Evolutionary conservation across 164 flowering plant genomes (phyloP), one percentile per base, ranked within the genome.

Genomic region (Kalanchoe fedtschenkoi): DNA sequence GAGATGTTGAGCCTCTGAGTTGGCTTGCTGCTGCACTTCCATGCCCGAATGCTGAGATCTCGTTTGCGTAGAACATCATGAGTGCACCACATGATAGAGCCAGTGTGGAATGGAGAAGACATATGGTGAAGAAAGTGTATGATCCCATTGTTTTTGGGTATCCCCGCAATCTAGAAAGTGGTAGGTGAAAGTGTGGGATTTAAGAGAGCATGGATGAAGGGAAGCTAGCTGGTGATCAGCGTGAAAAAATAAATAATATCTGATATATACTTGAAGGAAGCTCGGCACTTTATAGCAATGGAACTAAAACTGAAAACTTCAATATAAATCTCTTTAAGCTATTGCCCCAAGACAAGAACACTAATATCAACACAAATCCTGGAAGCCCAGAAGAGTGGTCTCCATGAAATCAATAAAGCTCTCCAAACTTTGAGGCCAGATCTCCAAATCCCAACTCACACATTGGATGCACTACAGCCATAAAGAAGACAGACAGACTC

Each of bases 1-100:
- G 89, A 0, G 96, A 83, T 15, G 87, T 82, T 3, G 89, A 88
- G 1, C 91, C 96, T 46, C 80, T 54, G 0, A 88, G 82, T 71
- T 65, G 74, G 13, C 51, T 58, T 1, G 83, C 83, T 0, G 74
- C 68, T 35, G 77, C 81, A 38, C 24, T 61, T 16, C 91, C 91
- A 54, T 82, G 83, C 6, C 80, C 75, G 24, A 85, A 69, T 30
- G 66, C 70, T 55, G 76, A 79, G 59, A 85, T 61, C 6, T 74
- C 81, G 58, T 72, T 65, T 51, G 69, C 58, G 71, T 72, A 63
- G 72, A 77, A 77, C 81, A 81, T 79, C 78, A 81, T 79, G 6
- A 71, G 71, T 29, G 62, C 58, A 6, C 83, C 86, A 54, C 80
- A 46, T 4, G 72, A 37, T 6, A 70, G 24, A 1, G 85, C 82